Evolutionary conservation across 371 early-diverging fungal species (phyloP), one percentile per base, ranked within the genome.

Genomic region (Apophysomyces elegans): DNA sequence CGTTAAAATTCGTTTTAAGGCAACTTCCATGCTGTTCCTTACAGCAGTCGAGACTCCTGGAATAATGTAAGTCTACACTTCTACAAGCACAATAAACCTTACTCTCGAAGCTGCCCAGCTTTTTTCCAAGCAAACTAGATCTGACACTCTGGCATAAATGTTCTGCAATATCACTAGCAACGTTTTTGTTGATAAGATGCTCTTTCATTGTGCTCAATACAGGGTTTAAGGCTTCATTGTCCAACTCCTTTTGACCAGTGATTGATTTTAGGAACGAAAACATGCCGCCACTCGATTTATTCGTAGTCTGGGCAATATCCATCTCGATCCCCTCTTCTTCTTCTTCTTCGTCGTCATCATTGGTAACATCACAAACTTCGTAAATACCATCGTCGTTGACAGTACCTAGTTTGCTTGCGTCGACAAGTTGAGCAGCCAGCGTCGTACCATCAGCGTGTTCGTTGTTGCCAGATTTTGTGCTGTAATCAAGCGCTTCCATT

Each of bases 121-220:
- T 90, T 69, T 90, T 87, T 0, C 97, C 97, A 7, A 91, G 69
- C 45, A 98, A 72, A 57, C 86, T 88, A n/a, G 81, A 83, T 32
- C 78, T 70, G 11, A 97, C 94, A 18, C 94, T 91, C 44, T 89
- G 87, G 71, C 94, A 93, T 12, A 98, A 78, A 67, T 93, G 91
- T 13, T 88, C 86, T 1, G 97, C 93, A 65, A 96, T 94, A 60
- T 96, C 91, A 1, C 92, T 87, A 2, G 99, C 99, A 1, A 98
- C 97, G 70, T 98, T 98, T 80, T 97, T 96, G 68, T 87, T 83
- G 50, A 96, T 86, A 66, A 98, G 73, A 70, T 96, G 97, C 67
- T 96, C 94, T 70, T 91, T 90, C 91, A 97, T 94, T 63, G 88
- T 89, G 18, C 80, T 77, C 77, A 94, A 72, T 6, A 89, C 84